phyloP scores from a whole-genome alignment of 441 rosid genomes.

The Raphanus hybrid region DNA sequence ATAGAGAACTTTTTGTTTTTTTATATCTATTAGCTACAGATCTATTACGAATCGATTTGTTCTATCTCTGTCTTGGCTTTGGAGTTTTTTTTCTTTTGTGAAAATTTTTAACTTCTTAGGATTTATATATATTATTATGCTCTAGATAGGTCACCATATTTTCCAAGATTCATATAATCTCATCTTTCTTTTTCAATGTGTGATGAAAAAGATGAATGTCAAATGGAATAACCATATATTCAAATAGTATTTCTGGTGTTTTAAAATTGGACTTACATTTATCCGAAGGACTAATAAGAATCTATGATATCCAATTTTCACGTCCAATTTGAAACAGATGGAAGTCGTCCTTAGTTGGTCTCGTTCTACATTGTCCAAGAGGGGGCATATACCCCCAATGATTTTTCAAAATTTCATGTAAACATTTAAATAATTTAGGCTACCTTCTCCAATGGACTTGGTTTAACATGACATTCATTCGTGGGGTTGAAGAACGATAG shows the following conservation, averaged over 20 bases:
- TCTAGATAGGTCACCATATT: background rate
- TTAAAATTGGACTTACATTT: no score
- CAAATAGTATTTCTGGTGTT: no score
- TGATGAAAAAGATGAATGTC: background rate
- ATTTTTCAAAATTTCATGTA: background rate
- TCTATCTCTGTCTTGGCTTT: background rate
- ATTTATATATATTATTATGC: background rate
- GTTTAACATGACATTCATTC: background rate
- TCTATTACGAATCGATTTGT: background rate
- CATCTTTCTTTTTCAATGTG: background rate
- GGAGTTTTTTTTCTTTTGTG: background rate
- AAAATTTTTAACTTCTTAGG: background rate
- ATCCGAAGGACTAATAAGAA: no score
- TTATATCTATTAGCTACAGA: background rate
- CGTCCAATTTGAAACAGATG: background rate
- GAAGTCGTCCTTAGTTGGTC: background rate
- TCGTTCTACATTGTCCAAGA: background rate
- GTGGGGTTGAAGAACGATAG: background rate
- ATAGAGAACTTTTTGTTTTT: background rate
- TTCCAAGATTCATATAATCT: background rate
- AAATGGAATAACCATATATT: no score
- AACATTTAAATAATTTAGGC: background rate
- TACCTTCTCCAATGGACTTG: background rate
- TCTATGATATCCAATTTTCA: background rate
- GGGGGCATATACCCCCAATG: background rate